Evolutionary conservation across 768 basidiomycete genomes (phyloP).

Genomic region (Wakefieldia striispora): DNA sequence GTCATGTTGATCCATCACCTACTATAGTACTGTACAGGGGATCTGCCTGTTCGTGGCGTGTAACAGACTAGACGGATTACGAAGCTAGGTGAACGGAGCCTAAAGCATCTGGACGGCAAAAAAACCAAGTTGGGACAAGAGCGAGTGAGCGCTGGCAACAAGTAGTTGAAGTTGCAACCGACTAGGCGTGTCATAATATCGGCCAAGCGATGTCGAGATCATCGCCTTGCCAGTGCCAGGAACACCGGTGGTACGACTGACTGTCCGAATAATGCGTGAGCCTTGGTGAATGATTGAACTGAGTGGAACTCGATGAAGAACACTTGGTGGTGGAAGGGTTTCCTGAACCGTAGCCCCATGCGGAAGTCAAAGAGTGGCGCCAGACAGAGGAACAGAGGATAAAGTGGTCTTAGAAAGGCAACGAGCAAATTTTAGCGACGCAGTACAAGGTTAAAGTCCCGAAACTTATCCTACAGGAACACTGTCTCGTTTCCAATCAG

Average conservation of each 20-base stretch:
- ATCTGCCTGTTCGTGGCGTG: too few relatives aligned
- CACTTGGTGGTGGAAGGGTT: not conserved
- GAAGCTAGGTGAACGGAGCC: too few relatives aligned
- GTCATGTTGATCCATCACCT: too few relatives aligned
- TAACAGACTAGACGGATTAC: too few relatives aligned
- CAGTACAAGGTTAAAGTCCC: slow-evolving; percentile 22
- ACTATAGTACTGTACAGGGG: too few relatives aligned
- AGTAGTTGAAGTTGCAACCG: not conserved
- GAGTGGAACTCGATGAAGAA: slow-evolving; percentile 10
- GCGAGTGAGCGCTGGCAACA: not conserved
- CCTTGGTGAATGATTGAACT: too few relatives aligned
- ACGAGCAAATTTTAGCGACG: slow-evolving; percentile 8
- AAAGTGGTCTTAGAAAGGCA: slow-evolving; percentile 16
- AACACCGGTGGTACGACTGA: not conserved
- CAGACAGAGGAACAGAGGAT: slow-evolving; percentile 1
- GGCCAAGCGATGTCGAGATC: slow-evolving; percentile 15
- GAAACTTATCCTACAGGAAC: slow-evolving; percentile 13
- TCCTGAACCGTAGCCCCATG: not conserved
- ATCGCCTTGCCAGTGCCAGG: too few relatives aligned
- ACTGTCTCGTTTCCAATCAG: not conserved
- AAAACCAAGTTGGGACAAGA: not conserved
- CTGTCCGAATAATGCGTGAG: not conserved
- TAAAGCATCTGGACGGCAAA: too few relatives aligned
- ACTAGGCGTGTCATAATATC: not conserved
- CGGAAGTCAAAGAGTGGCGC: slow-evolving; percentile 4